Percentiles rank a stretch among this genome's conserved stretches.
phyloP scores from a whole-genome alignment of 1,284 basidiomycete species.

The Apiotrichum sp. region DNA sequence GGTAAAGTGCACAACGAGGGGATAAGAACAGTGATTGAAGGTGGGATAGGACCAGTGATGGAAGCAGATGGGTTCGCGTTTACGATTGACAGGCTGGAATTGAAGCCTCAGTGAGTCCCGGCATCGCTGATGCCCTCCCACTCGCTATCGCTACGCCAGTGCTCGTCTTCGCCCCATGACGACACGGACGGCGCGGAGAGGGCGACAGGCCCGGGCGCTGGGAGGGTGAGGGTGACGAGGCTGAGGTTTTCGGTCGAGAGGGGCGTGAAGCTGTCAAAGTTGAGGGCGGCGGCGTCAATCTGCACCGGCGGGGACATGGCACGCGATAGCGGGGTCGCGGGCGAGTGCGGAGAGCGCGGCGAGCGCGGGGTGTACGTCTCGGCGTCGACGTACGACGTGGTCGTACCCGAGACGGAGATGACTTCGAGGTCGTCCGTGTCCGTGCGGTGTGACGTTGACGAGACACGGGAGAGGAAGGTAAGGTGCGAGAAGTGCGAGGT shows the following conservation, averaged over 20 bases:
- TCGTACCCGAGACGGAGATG: slow-evolving; percentile 9
- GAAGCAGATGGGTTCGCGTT: no score
- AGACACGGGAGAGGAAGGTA: neutral
- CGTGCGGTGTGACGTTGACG: neutral
- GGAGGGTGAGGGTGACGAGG: neutral
- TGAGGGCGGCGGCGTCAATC: neutral
- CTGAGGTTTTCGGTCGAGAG: neutral
- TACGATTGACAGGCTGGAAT: no score
- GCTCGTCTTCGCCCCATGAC: slow-evolving; percentile 13
- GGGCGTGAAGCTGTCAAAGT: neutral
- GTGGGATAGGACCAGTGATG: no score
- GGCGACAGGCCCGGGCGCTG: neutral
- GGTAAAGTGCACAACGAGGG: neutral
- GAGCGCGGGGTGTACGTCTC: slow-evolving; percentile 18
- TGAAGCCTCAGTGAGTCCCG: neutral
- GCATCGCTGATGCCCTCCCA: slow-evolving; percentile 14
- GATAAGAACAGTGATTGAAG: no score
- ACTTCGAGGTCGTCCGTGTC: slow-evolving; percentile 9
- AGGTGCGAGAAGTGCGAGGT: neutral
- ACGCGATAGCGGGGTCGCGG: neutral
- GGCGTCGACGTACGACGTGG: slow-evolving; percentile 12
- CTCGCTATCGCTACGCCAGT: slow-evolving; percentile 8
- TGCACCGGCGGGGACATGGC: slow-evolving; percentile 1
- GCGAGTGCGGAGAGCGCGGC: neutral
- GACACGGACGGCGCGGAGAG: slow-evolving; percentile 1